These are phyloP conservation scores for Lepiota subincarnata DNA, from an alignment of 768 basidiomycete species.

Conservation along the genomic window DNA sequence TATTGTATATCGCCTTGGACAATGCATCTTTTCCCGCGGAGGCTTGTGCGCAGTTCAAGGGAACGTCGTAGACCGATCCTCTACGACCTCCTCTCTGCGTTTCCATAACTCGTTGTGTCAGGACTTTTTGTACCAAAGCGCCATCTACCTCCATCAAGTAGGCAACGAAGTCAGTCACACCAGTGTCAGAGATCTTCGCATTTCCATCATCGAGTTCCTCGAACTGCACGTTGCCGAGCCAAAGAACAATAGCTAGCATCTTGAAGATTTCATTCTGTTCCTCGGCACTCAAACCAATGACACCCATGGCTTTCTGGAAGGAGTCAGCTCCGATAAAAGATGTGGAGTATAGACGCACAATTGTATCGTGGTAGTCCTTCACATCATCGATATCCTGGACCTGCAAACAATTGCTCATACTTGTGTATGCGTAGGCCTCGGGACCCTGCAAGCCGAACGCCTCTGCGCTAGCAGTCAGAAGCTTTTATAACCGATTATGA, in stretches of 20 bases:
- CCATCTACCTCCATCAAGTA: slow-evolving; percentile 91
- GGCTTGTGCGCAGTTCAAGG: slow-evolving; percentile 90
- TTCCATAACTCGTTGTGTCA: slow-evolving; percentile 85
- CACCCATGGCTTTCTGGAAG: slow-evolving; percentile 82
- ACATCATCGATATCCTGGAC: slow-evolving; percentile 89
- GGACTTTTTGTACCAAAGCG: slow-evolving; percentile 75
- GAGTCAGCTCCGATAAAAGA: not conserved
- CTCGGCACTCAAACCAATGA: slow-evolving; percentile 78
- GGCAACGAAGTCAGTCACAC: slow-evolving; percentile 91
- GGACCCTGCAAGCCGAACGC: slow-evolving; percentile 94
- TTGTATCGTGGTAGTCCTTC: slow-evolving; percentile 83
- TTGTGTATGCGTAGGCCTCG: slow-evolving; percentile 92
- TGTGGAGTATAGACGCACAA: slow-evolving; percentile 46
- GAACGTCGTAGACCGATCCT: slow-evolving; percentile 97
- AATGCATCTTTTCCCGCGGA: slow-evolving; percentile 85
- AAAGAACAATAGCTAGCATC: slow-evolving; percentile 86
- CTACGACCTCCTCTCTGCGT: slow-evolving; percentile 88
- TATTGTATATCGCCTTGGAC: slow-evolving; percentile 95
- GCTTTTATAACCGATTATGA: not conserved
- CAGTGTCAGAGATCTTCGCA: slow-evolving; percentile 70
- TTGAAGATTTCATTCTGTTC: slow-evolving; percentile 94
- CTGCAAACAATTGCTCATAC: slow-evolving; percentile 85
- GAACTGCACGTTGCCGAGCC: slow-evolving; percentile 96
- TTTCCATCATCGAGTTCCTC: slow-evolving; percentile 88
- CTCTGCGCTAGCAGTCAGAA: slow-evolving; percentile 46